phyloP scores from a whole-genome alignment of 495 filamentous ascomycete species.

The Penicillium cosmopolitanum region DNA sequence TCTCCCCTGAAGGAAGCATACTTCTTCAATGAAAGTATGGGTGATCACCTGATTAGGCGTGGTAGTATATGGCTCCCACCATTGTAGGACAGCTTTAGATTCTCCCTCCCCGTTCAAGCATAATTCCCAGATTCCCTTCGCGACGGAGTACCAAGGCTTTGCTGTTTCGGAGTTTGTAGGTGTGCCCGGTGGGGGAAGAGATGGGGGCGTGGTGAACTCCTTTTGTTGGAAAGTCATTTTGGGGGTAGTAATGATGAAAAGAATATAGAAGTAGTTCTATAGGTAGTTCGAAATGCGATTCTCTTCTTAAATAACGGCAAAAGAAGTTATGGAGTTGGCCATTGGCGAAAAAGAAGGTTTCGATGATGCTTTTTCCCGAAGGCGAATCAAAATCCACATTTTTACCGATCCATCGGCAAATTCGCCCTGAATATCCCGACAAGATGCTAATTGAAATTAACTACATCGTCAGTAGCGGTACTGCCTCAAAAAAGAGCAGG shows the following conservation, averaged over 20 bases:
- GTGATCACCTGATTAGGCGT: slow-evolving; percentile 21
- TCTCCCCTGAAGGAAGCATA: slow-evolving; percentile 30
- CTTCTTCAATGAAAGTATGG: slow-evolving; percentile 32
- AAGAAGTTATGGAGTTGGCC: background rate
- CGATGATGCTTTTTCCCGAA: background rate
- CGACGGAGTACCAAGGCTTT: slow-evolving; percentile 28
- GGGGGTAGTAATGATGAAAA: background rate
- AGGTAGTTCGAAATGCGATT: background rate
- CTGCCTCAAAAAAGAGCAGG: too few relatives aligned
- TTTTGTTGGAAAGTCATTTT: slow-evolving; percentile 26
- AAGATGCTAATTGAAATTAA: too few relatives aligned
- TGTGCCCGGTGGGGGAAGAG: slow-evolving; percentile 21
- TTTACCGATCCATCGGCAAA: background rate
- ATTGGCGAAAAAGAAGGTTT: background rate
- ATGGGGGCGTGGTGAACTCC: slow-evolving; percentile 28
- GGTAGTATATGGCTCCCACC: slow-evolving; percentile 28
- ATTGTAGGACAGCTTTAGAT: slow-evolving; percentile 29
- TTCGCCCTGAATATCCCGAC: background rate
- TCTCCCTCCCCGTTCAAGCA: slow-evolving; percentile 24
- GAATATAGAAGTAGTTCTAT: background rate
- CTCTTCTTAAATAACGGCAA: background rate
- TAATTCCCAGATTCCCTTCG: slow-evolving; percentile 31
- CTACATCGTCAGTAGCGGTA: too few relatives aligned
- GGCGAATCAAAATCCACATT: background rate
- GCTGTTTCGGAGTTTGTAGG: slow-evolving; percentile 8